phyloP scores from a whole-genome alignment of 2,329 filamentous ascomycete species.

The Colletotrichum spaethianum region DNA sequence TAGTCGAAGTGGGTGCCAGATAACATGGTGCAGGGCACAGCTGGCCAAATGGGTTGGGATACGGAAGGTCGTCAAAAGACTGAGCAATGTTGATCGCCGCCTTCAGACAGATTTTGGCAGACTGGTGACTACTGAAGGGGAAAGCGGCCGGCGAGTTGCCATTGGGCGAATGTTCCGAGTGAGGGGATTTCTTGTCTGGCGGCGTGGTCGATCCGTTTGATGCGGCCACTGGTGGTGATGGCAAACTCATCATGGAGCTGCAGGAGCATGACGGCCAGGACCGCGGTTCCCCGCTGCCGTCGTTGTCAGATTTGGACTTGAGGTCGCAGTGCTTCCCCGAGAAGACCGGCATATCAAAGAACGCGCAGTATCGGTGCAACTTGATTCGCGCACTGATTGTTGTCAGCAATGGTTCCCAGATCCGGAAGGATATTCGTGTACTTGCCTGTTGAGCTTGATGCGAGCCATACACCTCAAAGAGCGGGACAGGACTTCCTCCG shows the following conservation, averaged over 20 bases:
- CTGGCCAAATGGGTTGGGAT: slow-evolving; percentile 58
- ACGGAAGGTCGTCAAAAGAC: slow-evolving; percentile 61
- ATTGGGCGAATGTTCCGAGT: slow-evolving; percentile 35
- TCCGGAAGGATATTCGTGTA: not conserved
- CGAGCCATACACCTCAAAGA: slow-evolving; percentile 62
- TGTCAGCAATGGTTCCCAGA: slow-evolving; percentile 4
- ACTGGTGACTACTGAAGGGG: slow-evolving; percentile 62
- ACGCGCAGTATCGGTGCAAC: slow-evolving; percentile 65
- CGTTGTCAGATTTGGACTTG: slow-evolving; percentile 48
- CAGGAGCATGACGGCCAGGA: slow-evolving; percentile 54
- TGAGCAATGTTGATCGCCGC: slow-evolving; percentile 63
- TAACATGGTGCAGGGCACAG: slow-evolving; percentile 52
- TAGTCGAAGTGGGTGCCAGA: slow-evolving; percentile 53
- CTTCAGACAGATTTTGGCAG: slow-evolving; percentile 64
- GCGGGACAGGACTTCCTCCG: slow-evolving; percentile 58
- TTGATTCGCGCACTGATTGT: slow-evolving; percentile 63
- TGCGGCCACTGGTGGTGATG: slow-evolving; percentile 48
- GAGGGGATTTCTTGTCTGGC: slow-evolving; percentile 43
- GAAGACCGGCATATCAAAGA: slow-evolving; percentile 65
- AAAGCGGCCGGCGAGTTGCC: slow-evolving; percentile 46
- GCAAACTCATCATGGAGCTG: slow-evolving; percentile 47
- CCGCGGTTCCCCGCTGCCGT: slow-evolving; percentile 48
- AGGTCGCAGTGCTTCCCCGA: slow-evolving; percentile 65
- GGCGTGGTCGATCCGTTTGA: slow-evolving; percentile 47
- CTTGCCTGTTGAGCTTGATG: slow-evolving; percentile 65